phyloP scores from a whole-genome alignment of 331 rosid genomes.

The Malus hybrid region DNA sequence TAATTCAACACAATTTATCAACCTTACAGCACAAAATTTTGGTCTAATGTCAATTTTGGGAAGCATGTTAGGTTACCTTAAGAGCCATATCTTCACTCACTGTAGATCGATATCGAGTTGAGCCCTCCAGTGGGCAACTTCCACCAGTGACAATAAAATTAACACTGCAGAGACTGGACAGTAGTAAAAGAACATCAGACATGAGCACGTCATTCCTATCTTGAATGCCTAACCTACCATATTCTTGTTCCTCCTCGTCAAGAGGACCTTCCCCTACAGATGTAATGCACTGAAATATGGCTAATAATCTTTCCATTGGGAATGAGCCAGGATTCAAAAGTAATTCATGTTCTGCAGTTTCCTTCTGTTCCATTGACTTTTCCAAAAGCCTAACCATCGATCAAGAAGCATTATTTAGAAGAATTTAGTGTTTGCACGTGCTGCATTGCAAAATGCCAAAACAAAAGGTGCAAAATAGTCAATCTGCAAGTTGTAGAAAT shows the following conservation, averaged over 20 bases:
- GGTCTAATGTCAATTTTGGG: background rate
- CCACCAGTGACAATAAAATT: constrained; percentile 74
- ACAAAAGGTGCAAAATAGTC: background rate
- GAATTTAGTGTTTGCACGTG: background rate
- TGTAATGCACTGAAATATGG: constrained; percentile 83
- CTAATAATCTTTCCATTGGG: constrained; percentile 84
- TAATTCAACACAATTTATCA: background rate
- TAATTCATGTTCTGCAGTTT: constrained; percentile 65
- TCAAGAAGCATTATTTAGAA: constrained; percentile 15
- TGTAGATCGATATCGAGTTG: constrained; percentile 67
- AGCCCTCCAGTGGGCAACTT: constrained; percentile 86
- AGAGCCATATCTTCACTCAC: constrained; percentile 56
- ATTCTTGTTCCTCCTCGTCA: constrained; percentile 49
- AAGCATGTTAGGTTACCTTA: constrained; percentile 34
- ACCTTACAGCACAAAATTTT: background rate
- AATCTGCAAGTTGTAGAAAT: background rate
- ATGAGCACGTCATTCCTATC: constrained; percentile 45
- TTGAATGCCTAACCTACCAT: constrained; percentile 32
- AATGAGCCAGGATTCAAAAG: constrained; percentile 90
- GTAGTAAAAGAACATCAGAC: constrained; percentile 76
- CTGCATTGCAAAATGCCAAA: background rate
- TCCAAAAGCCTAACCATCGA: constrained; percentile 45
- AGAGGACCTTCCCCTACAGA: constrained; percentile 53
- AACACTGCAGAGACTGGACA: constrained; percentile 85
- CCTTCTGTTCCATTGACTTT: constrained; percentile 63